Evolutionary conservation across 139 green algal species (phyloP).

Genomic region (Micractinium conductrix): DNA sequence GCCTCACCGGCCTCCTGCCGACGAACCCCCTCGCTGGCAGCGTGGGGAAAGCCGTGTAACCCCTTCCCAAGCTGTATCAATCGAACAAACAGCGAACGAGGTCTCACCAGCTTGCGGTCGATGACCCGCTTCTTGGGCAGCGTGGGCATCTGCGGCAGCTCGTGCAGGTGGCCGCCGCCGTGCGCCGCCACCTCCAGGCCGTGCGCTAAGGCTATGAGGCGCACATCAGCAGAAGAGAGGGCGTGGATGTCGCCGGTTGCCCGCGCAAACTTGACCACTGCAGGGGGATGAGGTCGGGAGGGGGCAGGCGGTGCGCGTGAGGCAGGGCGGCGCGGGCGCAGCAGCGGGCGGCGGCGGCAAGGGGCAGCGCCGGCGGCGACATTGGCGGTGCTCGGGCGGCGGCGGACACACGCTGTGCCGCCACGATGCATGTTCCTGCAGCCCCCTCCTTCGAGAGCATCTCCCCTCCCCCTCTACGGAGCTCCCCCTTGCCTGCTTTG

Average conservation of each 20-base stretch:
- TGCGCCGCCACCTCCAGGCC: conserved; percentile 78
- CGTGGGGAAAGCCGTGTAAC: conserved; percentile 10
- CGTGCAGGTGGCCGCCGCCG: conserved; percentile 65
- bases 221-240: conserved; percentile 83
- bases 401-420: neutral
- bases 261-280: conserved; percentile 88
- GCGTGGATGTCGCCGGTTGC: conserved; percentile 88
- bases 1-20: no score
- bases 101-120: conserved; percentile 21
- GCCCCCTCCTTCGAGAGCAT: neutral
- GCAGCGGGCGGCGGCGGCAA: no score
- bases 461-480: neutral
- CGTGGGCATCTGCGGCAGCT: conserved; percentile 46
- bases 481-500: conserved; percentile 65
- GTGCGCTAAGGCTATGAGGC: conserved; percentile 85
- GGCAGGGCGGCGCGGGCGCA: no score
- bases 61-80: conserved; percentile 24
- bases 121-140: conserved; percentile 29
- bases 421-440: neutral
- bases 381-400: no score
- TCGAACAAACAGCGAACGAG: no score
- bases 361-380: no score
- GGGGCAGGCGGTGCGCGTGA: no score
- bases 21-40: no score
- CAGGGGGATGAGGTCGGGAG: no score